phyloP scores from a whole-genome alignment of 352 stramenopile genomes.

The Phytophthora cactorum region DNA sequence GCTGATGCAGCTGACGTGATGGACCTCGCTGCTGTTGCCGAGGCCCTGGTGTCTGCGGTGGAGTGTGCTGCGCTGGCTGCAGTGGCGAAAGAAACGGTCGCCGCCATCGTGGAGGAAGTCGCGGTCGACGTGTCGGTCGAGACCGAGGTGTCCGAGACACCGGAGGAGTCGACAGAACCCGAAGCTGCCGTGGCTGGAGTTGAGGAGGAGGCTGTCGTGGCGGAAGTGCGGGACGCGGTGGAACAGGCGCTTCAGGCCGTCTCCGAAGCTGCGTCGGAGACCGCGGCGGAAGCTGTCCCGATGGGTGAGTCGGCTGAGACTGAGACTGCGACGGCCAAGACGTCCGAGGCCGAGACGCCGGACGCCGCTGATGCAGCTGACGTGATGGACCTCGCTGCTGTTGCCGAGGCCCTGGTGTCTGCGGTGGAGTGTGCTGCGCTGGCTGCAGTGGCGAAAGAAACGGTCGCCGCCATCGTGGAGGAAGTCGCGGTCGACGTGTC shows the following conservation, averaged over 20 bases:
- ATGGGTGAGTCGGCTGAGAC: too few species aligned
- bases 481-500: too few species aligned
- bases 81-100: neutral
- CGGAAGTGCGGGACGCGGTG: conserved; percentile 8
- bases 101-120: neutral
- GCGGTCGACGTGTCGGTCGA: conserved; percentile 2
- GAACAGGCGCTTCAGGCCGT: conserved; percentile 3
- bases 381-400: too few species aligned
- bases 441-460: too few species aligned
- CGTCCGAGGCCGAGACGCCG: too few species aligned
- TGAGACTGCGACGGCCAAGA: too few species aligned
- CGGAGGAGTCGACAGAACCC: neutral
- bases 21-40: neutral
- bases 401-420: too few species aligned
- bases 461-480: too few species aligned
- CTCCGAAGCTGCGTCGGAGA: conserved; percentile 3
- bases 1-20: neutral
- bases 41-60: neutral
- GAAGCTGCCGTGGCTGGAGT: neutral
- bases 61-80: neutral
- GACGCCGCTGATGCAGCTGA: too few species aligned
- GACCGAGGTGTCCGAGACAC: neutral
- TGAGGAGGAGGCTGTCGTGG: neutral
- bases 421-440: too few species aligned
- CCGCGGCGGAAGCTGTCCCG: neutral